Conservation (phyloP, 495 filamentous ascomycete species). For the Neurospora africana region DNA sequence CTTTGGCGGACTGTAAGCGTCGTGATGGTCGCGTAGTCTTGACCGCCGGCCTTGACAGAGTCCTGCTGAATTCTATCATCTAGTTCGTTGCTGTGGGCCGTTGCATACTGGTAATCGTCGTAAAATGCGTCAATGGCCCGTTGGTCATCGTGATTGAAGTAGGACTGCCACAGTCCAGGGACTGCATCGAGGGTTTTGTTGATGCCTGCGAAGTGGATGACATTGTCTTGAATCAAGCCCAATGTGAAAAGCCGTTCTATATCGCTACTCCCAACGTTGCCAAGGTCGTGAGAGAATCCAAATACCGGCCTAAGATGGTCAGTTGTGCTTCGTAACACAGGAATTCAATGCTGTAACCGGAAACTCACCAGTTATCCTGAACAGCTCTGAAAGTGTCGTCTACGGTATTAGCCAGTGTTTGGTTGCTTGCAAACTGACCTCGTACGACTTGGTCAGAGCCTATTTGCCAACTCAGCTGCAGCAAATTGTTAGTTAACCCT, state of each 20-base stretch:
- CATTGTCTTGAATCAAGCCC: conserved; percentile 60
- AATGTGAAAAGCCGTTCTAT: conserved; percentile 61
- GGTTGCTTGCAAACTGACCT: conserved; percentile 51
- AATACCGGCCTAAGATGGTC: conserved; percentile 58
- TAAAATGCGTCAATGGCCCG: conserved; percentile 60
- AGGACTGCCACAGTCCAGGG: conserved; percentile 69
- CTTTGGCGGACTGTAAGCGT: conserved; percentile 78
- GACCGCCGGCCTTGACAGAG: conserved; percentile 52
- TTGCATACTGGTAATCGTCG: conserved; percentile 51
- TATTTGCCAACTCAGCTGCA: conserved; percentile 47
- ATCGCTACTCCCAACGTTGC: conserved; percentile 19
- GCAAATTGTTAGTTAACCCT: conserved; percentile 6
- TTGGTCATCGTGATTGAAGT: conserved; percentile 42
- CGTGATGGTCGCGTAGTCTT: conserved; percentile 73
- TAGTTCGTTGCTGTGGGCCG: conserved; percentile 45
- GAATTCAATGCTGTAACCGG: not conserved
- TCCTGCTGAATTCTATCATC: conserved; percentile 60
- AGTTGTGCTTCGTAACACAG: conserved; percentile 2
- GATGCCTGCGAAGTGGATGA: conserved; percentile 66
- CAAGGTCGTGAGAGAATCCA: conserved; percentile 73
- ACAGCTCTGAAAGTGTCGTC: conserved; percentile 61
- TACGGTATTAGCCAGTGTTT: conserved; percentile 51
- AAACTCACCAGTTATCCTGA: conserved; percentile 49
- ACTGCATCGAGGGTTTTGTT: conserved; percentile 55
- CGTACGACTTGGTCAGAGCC: conserved; percentile 58